Base-by-base conservation (phyloP, 768 basidiomycete species). In the Mrakia hoshinonis region DNA sequence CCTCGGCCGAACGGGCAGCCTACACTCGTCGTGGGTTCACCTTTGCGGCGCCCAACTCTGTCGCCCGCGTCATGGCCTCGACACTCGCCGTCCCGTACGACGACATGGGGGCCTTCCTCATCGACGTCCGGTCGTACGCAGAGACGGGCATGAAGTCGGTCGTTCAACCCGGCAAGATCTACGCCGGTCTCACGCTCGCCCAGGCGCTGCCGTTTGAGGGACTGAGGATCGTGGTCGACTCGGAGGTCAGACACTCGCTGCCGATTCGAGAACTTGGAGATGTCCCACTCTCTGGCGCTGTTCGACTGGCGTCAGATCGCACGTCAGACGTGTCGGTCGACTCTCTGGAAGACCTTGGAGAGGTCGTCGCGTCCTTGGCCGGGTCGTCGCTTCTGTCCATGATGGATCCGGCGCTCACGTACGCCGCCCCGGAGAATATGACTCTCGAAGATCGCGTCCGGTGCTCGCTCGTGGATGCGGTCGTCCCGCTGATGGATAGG, bases 191-290 rank as follows among this genome's bases (percentile, higher is more conserved):
- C 1, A 77, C 76, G 3, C 75, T 80, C 61, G 77, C 79, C 22
- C 80, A 80, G 65, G 77, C 80, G 13, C 77, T 79, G 0, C 79
- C 80, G 4, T 79, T 79, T 68, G 79, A 79, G 46, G 80, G 79
- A 22, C 75, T 81, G 12, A 75, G 76, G 36, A 75, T 81, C 63
- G 72, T 78, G 7, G 75, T 78, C 20, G 80, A 78, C 31, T 70
- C 73, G 38, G 70, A 74, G 34, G 75, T 76, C 48, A 74, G 80
- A 62, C 74, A 77, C 55, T 76, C 77, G 55, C 68, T 81, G 34
- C 80, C 80, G 2, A 77, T 78, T 76, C 70, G 77, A 29, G 79
- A 80, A 72, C 38, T 80, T 6, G 78, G 78, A 61, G 51, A 66
- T 39, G 61, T 78, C 34, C 63, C 65, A 18, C 34, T 67, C 10